Percentiles rank a stretch among this genome's conserved stretches.
Evolutionary conservation across 1,139 yeast genomes (phyloP).

Genomic region (Wickerhamomyces sp.): DNA sequence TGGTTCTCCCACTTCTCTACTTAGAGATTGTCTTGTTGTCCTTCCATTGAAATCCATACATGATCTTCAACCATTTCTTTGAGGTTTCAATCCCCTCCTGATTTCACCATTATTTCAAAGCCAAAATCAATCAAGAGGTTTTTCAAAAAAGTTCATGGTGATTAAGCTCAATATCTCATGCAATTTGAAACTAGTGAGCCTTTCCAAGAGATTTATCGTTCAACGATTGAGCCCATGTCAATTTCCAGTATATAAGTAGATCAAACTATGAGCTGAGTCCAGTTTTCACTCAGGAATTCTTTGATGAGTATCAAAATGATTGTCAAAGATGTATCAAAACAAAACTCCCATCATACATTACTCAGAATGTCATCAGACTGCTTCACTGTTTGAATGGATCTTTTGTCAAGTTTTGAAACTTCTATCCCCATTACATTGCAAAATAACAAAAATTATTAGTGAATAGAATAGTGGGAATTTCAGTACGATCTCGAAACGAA

Average conservation of each 20-base stretch:
- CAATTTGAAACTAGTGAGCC: background rate
- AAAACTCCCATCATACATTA: background rate
- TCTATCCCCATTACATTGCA: background rate
- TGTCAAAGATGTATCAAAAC: background rate
- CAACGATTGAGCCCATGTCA: background rate
- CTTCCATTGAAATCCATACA: background rate
- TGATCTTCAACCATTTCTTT: background rate
- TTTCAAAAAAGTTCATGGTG: slow-evolving; percentile 1
- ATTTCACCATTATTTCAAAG: background rate
- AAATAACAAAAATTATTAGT: background rate
- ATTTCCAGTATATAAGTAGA: background rate
- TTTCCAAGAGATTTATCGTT: background rate
- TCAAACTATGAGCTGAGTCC: background rate
- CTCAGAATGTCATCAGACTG: background rate
- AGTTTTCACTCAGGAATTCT: background rate
- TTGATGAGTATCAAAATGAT: background rate
- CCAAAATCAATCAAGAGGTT: background rate
- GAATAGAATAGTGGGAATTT: background rate
- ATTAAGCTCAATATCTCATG: background rate
- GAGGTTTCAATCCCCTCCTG: background rate
- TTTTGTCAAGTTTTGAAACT: background rate
- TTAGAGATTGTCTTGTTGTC: background rate
- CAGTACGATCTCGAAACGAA: background rate
- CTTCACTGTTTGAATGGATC: background rate
- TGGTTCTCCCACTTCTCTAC: background rate